These are phyloP conservation scores for Insectozyma bohioensis DNA, from an alignment of 1,139 yeast genomes.

Conservation along the genomic window DNA sequence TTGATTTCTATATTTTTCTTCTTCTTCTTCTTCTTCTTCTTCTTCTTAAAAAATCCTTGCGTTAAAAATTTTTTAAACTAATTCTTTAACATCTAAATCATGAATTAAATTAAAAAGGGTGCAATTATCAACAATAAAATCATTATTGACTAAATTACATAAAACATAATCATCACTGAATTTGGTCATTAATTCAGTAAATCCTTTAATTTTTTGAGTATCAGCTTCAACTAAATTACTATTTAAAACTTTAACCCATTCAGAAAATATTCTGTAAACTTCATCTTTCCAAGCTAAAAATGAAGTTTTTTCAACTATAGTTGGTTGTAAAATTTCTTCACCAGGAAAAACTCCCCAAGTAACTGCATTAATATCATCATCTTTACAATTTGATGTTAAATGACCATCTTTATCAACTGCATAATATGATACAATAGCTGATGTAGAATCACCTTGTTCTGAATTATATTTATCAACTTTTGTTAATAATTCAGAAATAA, in stretches of 20 bases:
- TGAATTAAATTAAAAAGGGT: constrained; percentile 46
- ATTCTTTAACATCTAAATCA: constrained; percentile 23
- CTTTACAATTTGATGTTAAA: constrained; percentile 63
- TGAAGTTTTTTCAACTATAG: constrained; percentile 86
- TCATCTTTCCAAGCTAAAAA: constrained; percentile 98
- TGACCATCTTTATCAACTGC: constrained; percentile 68
- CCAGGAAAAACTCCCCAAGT: constrained; percentile 99
- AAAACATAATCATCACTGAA: constrained; percentile 65
- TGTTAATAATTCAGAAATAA: constrained; percentile 39
- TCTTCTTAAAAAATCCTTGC: background rate
- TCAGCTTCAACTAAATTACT: constrained; percentile 39
- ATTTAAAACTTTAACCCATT: constrained; percentile 67
- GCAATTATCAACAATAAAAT: constrained; percentile 55
- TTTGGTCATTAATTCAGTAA: constrained; percentile 43
- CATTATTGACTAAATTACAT: constrained; percentile 90
- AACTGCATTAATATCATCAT: constrained; percentile 85
- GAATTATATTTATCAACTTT: constrained; percentile 37
- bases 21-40: background rate
- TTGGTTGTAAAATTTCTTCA: constrained; percentile 86
- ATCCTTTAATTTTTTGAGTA: constrained; percentile 25
- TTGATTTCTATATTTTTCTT: constrained; percentile 1
- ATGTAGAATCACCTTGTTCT: constrained; percentile 39
- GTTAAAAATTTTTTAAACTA: constrained; percentile 7
- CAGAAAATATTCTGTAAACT: constrained; percentile 76
- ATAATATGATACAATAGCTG: constrained; percentile 66